Percentiles rank a stretch among this genome's conserved stretches.
phyloP scores from a whole-genome alignment of 2,329 filamentous ascomycete species.

The Fusarium concolor region DNA sequence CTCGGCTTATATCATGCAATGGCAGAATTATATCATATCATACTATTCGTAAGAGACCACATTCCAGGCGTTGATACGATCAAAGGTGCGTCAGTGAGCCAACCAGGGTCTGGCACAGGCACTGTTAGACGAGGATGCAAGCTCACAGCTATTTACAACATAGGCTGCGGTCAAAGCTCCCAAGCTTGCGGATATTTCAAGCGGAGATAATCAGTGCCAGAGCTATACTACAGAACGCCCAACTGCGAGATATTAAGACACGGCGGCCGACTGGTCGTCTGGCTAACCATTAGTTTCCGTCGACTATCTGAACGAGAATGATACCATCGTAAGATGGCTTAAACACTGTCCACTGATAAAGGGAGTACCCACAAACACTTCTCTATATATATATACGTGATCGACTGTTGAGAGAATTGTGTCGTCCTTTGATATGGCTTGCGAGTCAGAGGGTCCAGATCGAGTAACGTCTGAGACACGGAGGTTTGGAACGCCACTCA shows the following conservation, averaged over 20 bases:
- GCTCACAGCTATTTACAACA: background rate
- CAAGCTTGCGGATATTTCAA: background rate
- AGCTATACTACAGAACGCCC: background rate
- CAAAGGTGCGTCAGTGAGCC: background rate
- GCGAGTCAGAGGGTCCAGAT: background rate
- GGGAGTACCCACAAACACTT: background rate
- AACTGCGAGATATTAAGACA: background rate
- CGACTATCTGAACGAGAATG: background rate
- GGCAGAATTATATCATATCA: background rate
- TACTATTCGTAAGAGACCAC: background rate
- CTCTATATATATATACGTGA: background rate
- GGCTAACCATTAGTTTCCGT: slow-evolving; percentile 15
- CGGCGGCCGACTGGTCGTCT: slow-evolving; percentile 11
- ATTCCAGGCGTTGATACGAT: slow-evolving; percentile 12
- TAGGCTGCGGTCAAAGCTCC: background rate
- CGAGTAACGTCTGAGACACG: slow-evolving; percentile 20
- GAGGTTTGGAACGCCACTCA: slow-evolving; percentile 12
- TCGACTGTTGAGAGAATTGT: background rate
- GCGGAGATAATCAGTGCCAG: background rate
- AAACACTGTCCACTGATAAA: background rate
- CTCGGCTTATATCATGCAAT: background rate
- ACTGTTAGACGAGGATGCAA: background rate
- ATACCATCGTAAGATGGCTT: background rate
- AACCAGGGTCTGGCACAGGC: too few relatives aligned
- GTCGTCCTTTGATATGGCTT: slow-evolving; percentile 2